Conservation (phyloP, 2,329 filamentous ascomycete genomes). For the Aspergillus fumigatus region DNA sequence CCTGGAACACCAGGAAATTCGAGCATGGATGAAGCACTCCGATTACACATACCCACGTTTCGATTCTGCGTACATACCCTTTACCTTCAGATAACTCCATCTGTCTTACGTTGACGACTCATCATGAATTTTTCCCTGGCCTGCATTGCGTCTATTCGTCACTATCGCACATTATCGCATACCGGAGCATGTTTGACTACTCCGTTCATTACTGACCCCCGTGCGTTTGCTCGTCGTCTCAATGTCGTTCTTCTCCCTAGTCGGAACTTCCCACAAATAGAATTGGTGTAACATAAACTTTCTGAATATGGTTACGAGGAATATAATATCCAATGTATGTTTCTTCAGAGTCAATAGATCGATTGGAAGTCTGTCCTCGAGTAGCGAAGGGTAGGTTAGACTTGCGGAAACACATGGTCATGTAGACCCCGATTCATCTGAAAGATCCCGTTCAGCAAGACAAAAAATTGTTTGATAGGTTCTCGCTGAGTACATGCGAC, state of each 20-base stretch:
- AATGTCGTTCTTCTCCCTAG: conserved; percentile 1
- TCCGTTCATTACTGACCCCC: neutral
- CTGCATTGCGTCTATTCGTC: conserved; percentile 17
- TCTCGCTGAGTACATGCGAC: neutral
- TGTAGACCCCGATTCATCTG: neutral
- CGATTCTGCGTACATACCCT: conserved; percentile 7
- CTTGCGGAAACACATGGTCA: neutral
- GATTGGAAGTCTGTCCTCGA: neutral
- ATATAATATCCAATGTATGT: neutral
- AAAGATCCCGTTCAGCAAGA: neutral
- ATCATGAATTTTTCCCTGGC: conserved; percentile 19
- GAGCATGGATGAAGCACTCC: conserved; percentile 24
- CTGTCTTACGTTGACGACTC: conserved; percentile 14
- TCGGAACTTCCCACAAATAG: conserved; percentile 19
- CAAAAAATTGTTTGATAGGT: neutral
- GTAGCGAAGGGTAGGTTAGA: neutral
- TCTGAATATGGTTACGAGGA: neutral
- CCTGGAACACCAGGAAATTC: conserved; percentile 27
- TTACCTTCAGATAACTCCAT: conserved; percentile 4
- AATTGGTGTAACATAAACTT: conserved; percentile 29
- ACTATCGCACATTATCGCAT: conserved; percentile 8
- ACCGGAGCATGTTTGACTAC: neutral
- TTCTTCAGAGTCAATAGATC: neutral
- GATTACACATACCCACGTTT: neutral
- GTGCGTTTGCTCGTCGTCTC: conserved; percentile 1